Evolutionary conservation across 139 green algal genomes (phyloP).

Genomic region (Chlorella sp.): DNA sequence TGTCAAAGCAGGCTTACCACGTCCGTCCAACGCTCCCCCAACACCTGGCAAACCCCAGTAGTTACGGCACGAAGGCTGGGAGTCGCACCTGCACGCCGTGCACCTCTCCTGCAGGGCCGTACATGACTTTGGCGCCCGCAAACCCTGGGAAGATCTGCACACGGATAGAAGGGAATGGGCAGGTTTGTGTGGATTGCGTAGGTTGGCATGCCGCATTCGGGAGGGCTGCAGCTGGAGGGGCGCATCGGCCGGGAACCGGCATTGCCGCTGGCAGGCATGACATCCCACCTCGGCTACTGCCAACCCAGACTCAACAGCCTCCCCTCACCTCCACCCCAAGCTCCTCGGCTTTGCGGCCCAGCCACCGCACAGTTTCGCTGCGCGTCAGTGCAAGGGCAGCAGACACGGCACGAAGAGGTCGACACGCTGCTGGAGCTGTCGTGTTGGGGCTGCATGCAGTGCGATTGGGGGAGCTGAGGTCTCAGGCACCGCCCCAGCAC

Average conservation of each 20-base stretch:
- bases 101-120: slow-evolving; percentile 10
- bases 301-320: too few species aligned
- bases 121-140: slow-evolving; percentile 58
- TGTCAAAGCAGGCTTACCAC: background rate
- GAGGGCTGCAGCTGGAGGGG: too few species aligned
- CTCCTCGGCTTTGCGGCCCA: slow-evolving; percentile 79
- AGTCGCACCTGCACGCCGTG: slow-evolving; percentile 20
- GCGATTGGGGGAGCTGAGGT: background rate
- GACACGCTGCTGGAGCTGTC: too few species aligned
- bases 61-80: too few species aligned
- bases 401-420: too few species aligned
- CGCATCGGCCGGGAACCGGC: too few species aligned
- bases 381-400: background rate
- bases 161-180: too few species aligned
- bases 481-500: background rate
- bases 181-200: too few species aligned
- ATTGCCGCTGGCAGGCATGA: too few species aligned
- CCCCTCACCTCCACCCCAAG: slow-evolving; percentile 77
- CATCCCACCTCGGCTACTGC: too few species aligned
- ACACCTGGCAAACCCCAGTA: background rate
- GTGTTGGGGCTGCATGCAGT: too few species aligned
- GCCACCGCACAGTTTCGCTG: slow-evolving; percentile 82
- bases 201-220: too few species aligned
- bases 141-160: slow-evolving; percentile 84
- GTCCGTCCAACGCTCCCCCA: background rate